These are phyloP conservation scores for Cerrena zonata DNA, from an alignment of 1,284 basidiomycete genomes.

Conservation along the genomic window DNA sequence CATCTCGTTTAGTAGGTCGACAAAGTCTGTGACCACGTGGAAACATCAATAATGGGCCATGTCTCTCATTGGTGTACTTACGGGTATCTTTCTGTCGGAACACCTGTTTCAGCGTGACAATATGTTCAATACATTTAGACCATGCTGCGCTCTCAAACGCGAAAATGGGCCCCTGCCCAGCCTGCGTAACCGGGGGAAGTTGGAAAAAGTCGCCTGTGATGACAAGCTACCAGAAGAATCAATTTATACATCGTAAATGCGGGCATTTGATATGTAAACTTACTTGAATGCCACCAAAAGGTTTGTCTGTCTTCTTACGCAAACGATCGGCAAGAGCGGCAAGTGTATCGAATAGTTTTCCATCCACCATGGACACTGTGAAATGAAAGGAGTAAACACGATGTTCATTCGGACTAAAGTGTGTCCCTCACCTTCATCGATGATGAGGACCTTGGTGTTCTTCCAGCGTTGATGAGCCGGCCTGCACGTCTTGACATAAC, in stretches of 20 bases:
- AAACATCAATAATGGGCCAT: background rate
- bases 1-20: conserved; percentile 89
- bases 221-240: conserved; percentile 50
- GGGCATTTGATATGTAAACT: conserved; percentile 8
- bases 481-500: conserved; percentile 33
- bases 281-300: conserved; percentile 96
- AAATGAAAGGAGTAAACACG: background rate
- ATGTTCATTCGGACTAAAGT: background rate
- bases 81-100: conserved; percentile 66
- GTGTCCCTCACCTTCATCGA: conserved; percentile 76
- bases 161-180: conserved; percentile 47
- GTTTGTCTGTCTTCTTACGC: conserved; percentile 52
- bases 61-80: conserved; percentile 11
- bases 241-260: background rate
- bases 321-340: conserved; percentile 29
- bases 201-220: conserved; percentile 97
- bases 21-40: conserved; percentile 57
- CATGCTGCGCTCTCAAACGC: conserved; percentile 88
- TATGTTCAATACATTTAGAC: conserved; percentile 70
- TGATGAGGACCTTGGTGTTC: conserved; percentile 69
- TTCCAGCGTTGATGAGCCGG: conserved; percentile 35
- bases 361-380: conserved; percentile 95
- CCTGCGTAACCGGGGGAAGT: conserved; percentile 80
- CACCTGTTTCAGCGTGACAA: conserved; percentile 84
- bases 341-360: conserved; percentile 85